These are phyloP conservation scores for Colletotrichum agaves DNA, from an alignment of 2,329 filamentous ascomycete species.

Conservation along the genomic window DNA sequence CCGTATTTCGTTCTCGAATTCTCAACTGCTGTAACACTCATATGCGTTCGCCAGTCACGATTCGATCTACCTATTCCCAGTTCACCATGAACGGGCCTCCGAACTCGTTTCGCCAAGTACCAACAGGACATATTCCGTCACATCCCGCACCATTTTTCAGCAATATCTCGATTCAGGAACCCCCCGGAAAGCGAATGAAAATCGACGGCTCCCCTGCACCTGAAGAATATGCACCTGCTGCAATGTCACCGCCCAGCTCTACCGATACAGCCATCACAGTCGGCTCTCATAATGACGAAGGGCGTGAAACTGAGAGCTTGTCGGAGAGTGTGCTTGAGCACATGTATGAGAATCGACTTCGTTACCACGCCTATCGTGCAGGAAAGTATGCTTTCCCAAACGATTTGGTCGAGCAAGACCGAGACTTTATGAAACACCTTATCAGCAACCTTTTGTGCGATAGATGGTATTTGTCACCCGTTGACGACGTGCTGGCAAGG, in stretches of 20 bases:
- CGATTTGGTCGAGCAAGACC: conserved; percentile 54
- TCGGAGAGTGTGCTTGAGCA: conserved; percentile 56
- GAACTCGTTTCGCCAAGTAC: conserved; percentile 22
- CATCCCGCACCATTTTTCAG: not conserved
- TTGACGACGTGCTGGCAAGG: conserved; percentile 49
- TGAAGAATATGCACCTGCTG: conserved; percentile 22
- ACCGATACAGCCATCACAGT: conserved; percentile 36
- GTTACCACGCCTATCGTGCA: conserved; percentile 55
- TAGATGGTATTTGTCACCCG: conserved; percentile 56
- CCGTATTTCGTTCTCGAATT: not conserved
- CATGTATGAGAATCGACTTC: conserved; percentile 53
- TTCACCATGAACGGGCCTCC: conserved; percentile 38
- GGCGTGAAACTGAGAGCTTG: conserved; percentile 50
- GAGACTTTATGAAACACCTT: conserved; percentile 54
- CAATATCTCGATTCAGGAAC: not conserved
- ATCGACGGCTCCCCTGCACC: conserved; percentile 27
- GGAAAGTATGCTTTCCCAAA: conserved; percentile 57
- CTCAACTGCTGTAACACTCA: not conserved
- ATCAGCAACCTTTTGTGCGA: conserved; percentile 53
- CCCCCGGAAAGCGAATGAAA: conserved; percentile 25
- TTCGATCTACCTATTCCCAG: not conserved
- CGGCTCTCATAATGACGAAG: conserved; percentile 33
- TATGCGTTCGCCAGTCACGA: conserved; percentile 1
- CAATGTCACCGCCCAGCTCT: conserved; percentile 29
- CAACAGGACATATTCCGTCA: conserved; percentile 2